Conservation (phyloP, 2,329 filamentous ascomycete species). For the Lasiodiplodia gonubiensis region DNA sequence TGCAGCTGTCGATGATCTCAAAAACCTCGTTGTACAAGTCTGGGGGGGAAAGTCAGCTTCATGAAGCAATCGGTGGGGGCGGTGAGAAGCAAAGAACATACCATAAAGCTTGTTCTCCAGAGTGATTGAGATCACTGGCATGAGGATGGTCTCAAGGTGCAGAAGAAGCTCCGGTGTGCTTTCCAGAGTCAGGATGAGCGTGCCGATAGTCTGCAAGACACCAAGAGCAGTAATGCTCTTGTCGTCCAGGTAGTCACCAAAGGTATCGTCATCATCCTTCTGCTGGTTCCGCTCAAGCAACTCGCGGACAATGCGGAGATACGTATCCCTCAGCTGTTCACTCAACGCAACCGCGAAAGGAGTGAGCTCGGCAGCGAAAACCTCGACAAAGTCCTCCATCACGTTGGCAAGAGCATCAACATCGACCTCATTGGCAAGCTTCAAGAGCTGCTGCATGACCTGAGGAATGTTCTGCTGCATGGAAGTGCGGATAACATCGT, state of each 20-base stretch:
- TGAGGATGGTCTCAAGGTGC: conserved; percentile 92
- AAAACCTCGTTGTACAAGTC: conserved; percentile 98
- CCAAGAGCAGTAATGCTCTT: conserved; percentile 98
- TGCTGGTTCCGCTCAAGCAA: conserved; percentile 83
- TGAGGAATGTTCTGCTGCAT: conserved; percentile 99
- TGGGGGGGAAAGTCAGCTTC: conserved; percentile 40
- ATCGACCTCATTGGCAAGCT: conserved; percentile 96
- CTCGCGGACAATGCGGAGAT: conserved; percentile 89
- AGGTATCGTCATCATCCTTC: conserved; percentile 76
- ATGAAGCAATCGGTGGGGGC: conserved; percentile 28
- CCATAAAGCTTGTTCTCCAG: conserved; percentile 97
- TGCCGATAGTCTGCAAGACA: conserved; percentile 96
- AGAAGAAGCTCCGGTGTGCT: conserved; percentile 94
- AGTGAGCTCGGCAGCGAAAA: conserved; percentile 95
- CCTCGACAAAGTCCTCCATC: conserved; percentile 99
- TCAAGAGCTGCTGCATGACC: conserved; percentile 98
- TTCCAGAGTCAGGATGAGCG: conserved; percentile 93
- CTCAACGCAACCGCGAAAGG: conserved; percentile 96
- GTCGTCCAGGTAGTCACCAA: conserved; percentile 92
- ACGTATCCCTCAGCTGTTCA: conserved; percentile 94
- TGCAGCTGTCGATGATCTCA: conserved; percentile 99
- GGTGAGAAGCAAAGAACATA: conserved; percentile 46
- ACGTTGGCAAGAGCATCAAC: conserved; percentile 97
- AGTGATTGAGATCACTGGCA: conserved; percentile 96
- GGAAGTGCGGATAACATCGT: conserved; percentile 89